Evolutionary conservation across 495 filamentous ascomycete genomes (phyloP).

Genomic region (Clavariopsis aquatica): DNA sequence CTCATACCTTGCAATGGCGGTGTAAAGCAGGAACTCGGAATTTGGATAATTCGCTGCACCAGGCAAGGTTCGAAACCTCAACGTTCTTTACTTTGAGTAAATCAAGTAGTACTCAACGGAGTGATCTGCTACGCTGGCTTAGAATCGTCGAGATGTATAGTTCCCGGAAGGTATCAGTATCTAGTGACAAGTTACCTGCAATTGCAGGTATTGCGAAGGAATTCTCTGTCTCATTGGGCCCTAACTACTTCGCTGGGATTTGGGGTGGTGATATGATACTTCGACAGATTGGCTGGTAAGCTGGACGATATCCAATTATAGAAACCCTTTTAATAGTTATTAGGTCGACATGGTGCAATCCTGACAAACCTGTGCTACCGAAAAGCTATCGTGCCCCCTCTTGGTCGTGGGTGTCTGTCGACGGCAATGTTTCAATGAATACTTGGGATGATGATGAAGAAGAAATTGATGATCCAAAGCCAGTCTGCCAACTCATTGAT

Average conservation of each 20-base stretch:
- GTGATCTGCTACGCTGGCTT: neutral
- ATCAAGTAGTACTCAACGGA: no score
- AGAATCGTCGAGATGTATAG: neutral
- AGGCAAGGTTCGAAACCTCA: neutral
- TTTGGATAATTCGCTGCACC: constrained; percentile 4
- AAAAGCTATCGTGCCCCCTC: neutral
- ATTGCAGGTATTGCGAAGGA: neutral
- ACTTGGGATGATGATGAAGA: neutral
- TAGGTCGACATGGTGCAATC: neutral
- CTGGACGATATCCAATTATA: neutral
- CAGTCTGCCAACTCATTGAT: neutral
- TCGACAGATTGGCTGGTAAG: neutral
- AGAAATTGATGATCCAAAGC: neutral
- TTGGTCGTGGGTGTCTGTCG: neutral
- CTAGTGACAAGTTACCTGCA: neutral
- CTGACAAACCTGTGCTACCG: neutral
- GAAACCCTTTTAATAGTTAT: neutral
- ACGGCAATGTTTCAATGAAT: neutral
- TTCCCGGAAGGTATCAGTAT: neutral
- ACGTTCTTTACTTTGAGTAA: neutral
- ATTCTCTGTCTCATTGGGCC: neutral
- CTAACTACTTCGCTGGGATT: neutral
- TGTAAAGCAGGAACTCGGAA: constrained; percentile 3
- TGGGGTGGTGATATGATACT: neutral
- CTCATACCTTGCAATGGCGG: constrained; percentile 7